Base-by-base conservation (phyloP, 139 green algal species). In the Micractinium sp. region DNA sequence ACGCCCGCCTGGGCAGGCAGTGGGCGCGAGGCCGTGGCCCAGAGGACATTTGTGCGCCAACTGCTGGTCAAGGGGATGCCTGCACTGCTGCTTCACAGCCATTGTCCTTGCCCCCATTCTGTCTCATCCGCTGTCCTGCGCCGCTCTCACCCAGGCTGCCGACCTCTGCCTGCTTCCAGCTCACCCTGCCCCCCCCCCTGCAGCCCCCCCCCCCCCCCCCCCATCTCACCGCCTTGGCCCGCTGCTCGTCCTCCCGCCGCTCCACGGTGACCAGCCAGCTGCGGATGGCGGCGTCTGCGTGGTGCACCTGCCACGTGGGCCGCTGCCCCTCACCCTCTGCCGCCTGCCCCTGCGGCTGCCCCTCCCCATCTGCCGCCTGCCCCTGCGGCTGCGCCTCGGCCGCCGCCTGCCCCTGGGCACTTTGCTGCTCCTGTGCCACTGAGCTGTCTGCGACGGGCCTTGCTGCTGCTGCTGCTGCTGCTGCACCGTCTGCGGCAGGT, bases 181-280 rank as follows among this genome's bases (percentile, higher is more conserved):
- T 5, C 47, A 16, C 47, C 47, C 47, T 9, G 7, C 5, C 47
- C 47, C 47, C 47, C 5, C 47, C 47, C 47, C 47, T 56, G 47
- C 47, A 56, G 47, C 7, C 7, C 47, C 9, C 47, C 47, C 47
- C 47, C 47, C 5, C 47, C 47, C 47, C 47, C 5, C 47, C 47
- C 47, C 47, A 56, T 5, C 82, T 66, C 82, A 87, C 82, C 82
- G 82, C 82, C 35, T 77, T 60, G 23, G n/a, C 20, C 19, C 82
- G 82, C 63, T 87, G 82, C 82, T 87, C 63, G 3, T 77, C 61
- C 63, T 87, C 82, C 63, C 82, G 82, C 63, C 66, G 63, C 82
- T 77, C 33, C 61, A 77, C 82, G 25, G 66, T 23, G 12, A 27
- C 27, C 38, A 87, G 83, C 83, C 83, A 87, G 27, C 27, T 31